Evolutionary conservation across 805 yeast species (phyloP), one percentile per base, ranked within the genome.

Genomic region (Zygoascus tannicola): DNA sequence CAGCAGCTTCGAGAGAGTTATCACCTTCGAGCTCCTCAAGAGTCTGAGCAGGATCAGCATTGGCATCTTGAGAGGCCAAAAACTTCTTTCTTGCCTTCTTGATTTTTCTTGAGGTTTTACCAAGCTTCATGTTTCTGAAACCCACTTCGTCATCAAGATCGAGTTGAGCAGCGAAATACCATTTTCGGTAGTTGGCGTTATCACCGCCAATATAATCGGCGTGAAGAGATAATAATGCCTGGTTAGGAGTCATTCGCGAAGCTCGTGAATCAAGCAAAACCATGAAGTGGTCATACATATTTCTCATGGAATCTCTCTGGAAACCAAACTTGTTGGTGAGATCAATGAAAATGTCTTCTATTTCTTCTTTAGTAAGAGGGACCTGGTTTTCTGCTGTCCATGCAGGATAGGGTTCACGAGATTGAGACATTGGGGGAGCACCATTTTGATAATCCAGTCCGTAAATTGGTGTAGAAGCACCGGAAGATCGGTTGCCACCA

Each of bases 361-460:
- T 81, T 50, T 77, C 81, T 32, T 67, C 73, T 50, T 76, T 73
- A 40, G 83, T 71, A 38, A 92, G 73, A 5, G 96, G 95, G 19
- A 81, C 84, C 60, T 80, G 73, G 46, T 70, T 88, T 65, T 92
- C 97, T 38, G 94, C 94, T 21, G 96, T 85, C 98, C 98, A 92
- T 41, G 98, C 97, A 36, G 99, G 98, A 64, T 90, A 92, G 28
- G 98, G 99, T 64, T 92, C 92, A 37, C 87, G 78, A 56, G 94
- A 56, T 32, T 62, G 53, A 22, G 49, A 50, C 15, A 37, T n/a
- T 8, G 32, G 23, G 44, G 56, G 73, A 67, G 81, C 55, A 62
- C 85, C 81, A 72, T 80, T 68, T 22, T 34, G 35, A 58, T 84
- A 50, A 48, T 72, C 74, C 45, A 78, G 78, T 34, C 92, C 94